Evolutionary conservation across 176 grass and related monocot genomes (phyloP), one percentile per base, ranked within the genome.

Genomic region (Aegilops longissima): DNA sequence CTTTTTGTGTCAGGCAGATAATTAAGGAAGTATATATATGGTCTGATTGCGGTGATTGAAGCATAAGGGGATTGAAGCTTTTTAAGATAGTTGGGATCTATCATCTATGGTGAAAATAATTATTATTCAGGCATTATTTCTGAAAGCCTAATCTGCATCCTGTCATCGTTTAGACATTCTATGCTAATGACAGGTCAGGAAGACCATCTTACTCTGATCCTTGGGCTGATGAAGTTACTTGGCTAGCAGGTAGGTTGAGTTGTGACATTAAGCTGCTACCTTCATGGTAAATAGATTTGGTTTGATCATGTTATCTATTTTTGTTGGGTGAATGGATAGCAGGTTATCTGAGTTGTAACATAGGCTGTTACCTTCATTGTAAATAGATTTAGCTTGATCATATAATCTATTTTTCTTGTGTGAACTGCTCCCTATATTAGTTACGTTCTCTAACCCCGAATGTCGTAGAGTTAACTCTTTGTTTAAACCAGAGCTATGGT

Each of bases 191-290:
- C 84, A 99, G 97, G 88, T 99, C 92, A 74, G 97, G 97, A 69
- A 94, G 84, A 84, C 90, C 94, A 90, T 92, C 97, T 69, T 94
- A 94, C 85, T 87, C 92, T 30, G 94, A 89, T 83, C 79, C 97
- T 18, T 99, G 97, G 97, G 87, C 94, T 77, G 97, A 94, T 69
- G 92, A 94, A 94, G 92, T 99, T 61, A 96, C 69, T 73, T 99
- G 97, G 97, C 79, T 96, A 33, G 73, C 90, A 90, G 97, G 97
- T 92, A 91, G 69, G 21, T 20, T 40, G 70, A 54, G 76, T 36
- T 85, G 13, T 64, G 25, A 8, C 31, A 39, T 82, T 78, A 78
- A 10, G 16, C 38, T 39, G 5, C 47, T 78, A 47, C 5, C 1
- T 61, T 2, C 10, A 83, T 66, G 31, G 66, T 11, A 80, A 29